Conservation (phyloP, 2,329 filamentous ascomycete species). For the Diaporthe sp. region DNA sequence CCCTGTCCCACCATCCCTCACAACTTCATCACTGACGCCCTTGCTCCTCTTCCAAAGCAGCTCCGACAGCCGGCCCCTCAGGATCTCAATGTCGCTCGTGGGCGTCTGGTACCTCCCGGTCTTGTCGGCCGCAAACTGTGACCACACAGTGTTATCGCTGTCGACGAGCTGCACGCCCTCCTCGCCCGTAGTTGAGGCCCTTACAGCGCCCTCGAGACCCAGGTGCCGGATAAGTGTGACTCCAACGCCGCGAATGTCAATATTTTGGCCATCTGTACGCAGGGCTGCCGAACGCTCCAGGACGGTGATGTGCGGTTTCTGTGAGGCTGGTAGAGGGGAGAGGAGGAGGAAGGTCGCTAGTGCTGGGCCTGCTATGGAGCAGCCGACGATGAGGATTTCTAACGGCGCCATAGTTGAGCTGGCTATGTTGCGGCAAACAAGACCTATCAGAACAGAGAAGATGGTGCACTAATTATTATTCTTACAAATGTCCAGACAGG, state of each 20-base stretch:
- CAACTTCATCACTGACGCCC: conserved; percentile 26
- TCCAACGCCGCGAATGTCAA: conserved; percentile 60
- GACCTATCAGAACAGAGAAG: not conserved
- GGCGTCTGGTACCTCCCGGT: conserved; percentile 50
- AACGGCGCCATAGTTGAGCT: conserved; percentile 46
- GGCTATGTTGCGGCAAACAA: fast-evolving
- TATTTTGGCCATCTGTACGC: conserved; percentile 57
- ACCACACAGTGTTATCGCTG: conserved; percentile 45
- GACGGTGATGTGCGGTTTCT: conserved; percentile 54
- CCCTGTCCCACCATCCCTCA: conserved; percentile 43
- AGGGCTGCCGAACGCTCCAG: conserved; percentile 57
- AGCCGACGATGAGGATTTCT: conserved; percentile 56
- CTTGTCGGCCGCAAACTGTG: conserved; percentile 48
- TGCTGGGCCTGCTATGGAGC: conserved; percentile 56
- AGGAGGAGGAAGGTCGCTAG: conserved; percentile 59
- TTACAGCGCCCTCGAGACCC: conserved; percentile 54
- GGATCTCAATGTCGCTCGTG: conserved; percentile 54
- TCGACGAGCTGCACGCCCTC: conserved; percentile 56
- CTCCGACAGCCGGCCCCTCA: conserved; percentile 52
- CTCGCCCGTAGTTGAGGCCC: conserved; percentile 54
- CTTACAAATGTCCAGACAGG: not conserved
- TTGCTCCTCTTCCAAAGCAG: conserved; percentile 48
- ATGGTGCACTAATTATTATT: no score
- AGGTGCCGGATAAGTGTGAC: conserved; percentile 57
- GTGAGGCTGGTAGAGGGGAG: conserved; percentile 43